Percentiles rank a stretch among this genome's conserved stretches.
Evolutionary conservation across 768 basidiomycete species (phyloP).

Genomic region (Boletellus sp.): DNA sequence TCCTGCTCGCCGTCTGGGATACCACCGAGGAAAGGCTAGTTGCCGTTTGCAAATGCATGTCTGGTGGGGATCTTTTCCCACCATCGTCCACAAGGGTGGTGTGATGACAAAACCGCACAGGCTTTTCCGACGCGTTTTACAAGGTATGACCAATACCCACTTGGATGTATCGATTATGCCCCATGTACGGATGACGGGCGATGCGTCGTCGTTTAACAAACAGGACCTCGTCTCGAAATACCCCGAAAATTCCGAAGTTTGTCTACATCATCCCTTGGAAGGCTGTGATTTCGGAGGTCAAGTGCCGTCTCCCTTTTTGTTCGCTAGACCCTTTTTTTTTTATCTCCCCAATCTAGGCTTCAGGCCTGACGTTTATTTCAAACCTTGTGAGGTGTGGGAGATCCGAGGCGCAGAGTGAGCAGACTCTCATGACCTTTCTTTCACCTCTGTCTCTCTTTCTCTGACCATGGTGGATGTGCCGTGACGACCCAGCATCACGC

Average conservation of each 20-base stretch:
- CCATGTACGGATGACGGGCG: neutral
- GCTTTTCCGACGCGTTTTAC: constrained; percentile 84
- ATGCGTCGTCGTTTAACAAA: constrained; percentile 16
- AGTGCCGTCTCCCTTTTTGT: constrained; percentile 13
- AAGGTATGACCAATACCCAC: constrained; percentile 40
- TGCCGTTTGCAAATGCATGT: constrained; percentile 90
- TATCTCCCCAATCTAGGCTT: constrained; percentile 40
- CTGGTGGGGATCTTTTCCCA: constrained; percentile 45
- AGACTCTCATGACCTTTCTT: neutral
- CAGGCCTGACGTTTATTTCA: constrained; percentile 64
- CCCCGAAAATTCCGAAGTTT: constrained; percentile 48
- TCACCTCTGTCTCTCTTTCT: constrained; percentile 3
- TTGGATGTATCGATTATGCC: neutral
- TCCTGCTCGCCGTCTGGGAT: constrained; percentile 77
- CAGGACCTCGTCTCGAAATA: constrained; percentile 67
- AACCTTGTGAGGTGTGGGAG: constrained; percentile 83
- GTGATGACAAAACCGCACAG: constrained; percentile 33
- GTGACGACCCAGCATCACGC: constrained; percentile 53
- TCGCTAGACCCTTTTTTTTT: neutral
- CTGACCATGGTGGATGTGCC: constrained; percentile 3
- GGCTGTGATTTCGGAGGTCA: constrained; percentile 63
- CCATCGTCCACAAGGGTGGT: neutral
- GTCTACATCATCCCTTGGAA: constrained; percentile 51
- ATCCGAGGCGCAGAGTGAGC: constrained; percentile 72
- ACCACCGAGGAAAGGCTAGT: constrained; percentile 56